Base-by-base conservation (phyloP, 768 basidiomycete genomes). In the Tylopilus vinaceipallidus region DNA sequence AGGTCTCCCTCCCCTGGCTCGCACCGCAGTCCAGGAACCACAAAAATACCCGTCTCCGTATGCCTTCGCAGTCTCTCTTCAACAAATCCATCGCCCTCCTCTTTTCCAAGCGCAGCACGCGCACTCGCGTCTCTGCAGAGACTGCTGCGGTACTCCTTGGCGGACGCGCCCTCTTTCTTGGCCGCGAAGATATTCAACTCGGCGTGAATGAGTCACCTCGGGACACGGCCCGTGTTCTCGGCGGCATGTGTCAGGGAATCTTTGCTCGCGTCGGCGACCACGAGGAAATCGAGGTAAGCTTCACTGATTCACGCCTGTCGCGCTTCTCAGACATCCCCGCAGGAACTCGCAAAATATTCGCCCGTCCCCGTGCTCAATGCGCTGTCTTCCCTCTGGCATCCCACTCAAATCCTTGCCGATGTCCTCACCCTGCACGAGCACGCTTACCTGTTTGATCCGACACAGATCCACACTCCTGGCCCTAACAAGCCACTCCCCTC, bases 181-280 rank as follows among this genome's bases (percentile, higher is more conserved):
- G 95, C 2, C 72, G 71, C 40, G 86, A 88, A 3, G 97, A 98
- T 64, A 95, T 98, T 46, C 97, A 99, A 59, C 75, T 99, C 19
- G 95, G 95, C 40, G 94, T 98, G 36, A 99, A 97, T 68, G 97
- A 99, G 77, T 81, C 75, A 24, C 66, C 82, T 4, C 74, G 88
- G 34, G 97, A 99, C 71, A 83, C 89, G 0, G 87, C 91, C 12
- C 78, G 85, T 22, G 91, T 99, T 10, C 82, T 98, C 53, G 88
- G 91, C 3, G 89, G 91, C 4, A 97, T 98, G 95, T 90, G 87
- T 49, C 86, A 98, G 68, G 97, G 95, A 13, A 91, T 98, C 47
- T 95, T 98, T 73, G 95, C 97, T 22, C 86, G 97, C 39, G 95
- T 99, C 4, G 93, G 92, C 4, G 87, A 81, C 24, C 97, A 99